These are phyloP conservation scores for Scutellaria galericulata DNA, from an alignment of 257 asterid species.

Conservation along the genomic window DNA sequence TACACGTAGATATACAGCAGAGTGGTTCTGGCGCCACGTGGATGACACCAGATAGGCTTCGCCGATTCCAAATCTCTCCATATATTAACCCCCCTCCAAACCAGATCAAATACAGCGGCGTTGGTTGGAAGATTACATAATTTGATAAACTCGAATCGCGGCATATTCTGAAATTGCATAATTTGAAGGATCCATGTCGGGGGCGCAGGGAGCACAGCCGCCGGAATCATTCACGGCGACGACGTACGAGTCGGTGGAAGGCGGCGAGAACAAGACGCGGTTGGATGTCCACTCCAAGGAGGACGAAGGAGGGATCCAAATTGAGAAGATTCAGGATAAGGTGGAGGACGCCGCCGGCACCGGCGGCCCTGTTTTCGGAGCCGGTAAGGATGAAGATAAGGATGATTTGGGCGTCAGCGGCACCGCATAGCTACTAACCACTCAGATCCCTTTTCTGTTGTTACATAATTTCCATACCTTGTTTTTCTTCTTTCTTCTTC, in stretches of 20 bases:
- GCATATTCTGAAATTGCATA: neutral
- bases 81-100: neutral
- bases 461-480: too few relatives aligned
- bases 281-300: slow-evolving; percentile 70
- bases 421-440: slow-evolving; percentile 44
- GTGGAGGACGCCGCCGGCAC: slow-evolving; percentile 81
- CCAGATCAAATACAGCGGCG: too few relatives aligned
- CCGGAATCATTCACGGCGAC: slow-evolving; percentile 77
- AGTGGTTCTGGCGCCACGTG: slow-evolving; percentile 38
- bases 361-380: slow-evolving; percentile 84
- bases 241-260: slow-evolving; percentile 63
- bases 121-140: too few relatives aligned
- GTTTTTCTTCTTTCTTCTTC: too few relatives aligned
- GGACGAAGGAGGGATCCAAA: slow-evolving; percentile 74
- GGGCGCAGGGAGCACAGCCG: slow-evolving; percentile 95
- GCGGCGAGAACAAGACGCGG: slow-evolving; percentile 70
- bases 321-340: slow-evolving; percentile 71
- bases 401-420: slow-evolving; percentile 79
- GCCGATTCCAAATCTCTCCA: neutral
- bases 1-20: slow-evolving; percentile 22
- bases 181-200: slow-evolving; percentile 55
- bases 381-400: slow-evolving; percentile 65
- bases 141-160: too few relatives aligned
- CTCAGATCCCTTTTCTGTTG: too few relatives aligned
- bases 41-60: slow-evolving; percentile 17